Evolutionary conservation across 1,284 basidiomycete genomes (phyloP).

Genomic region (Cystobasidium slooffiae): DNA sequence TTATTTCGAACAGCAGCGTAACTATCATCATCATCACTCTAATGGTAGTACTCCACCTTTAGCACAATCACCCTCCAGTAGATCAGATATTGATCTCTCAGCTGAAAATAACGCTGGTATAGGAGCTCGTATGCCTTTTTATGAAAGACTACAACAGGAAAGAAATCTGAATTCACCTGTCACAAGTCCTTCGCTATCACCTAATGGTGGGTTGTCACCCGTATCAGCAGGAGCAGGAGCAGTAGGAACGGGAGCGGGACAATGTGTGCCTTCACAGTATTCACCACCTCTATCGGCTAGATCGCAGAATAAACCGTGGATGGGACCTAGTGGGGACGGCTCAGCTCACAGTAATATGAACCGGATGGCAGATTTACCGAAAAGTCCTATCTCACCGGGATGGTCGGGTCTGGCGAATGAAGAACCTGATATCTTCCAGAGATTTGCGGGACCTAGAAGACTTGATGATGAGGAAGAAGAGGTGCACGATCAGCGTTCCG

Average conservation of each 20-base stretch:
- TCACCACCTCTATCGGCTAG: constrained; percentile 9
- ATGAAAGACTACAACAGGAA: constrained; percentile 36
- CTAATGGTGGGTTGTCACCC: neutral
- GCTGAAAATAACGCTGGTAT: constrained; percentile 40
- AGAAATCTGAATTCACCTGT: constrained; percentile 3
- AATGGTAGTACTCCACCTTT: neutral
- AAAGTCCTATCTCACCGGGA: constrained; percentile 26
- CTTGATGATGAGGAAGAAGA: neutral
- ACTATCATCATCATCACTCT: neutral
- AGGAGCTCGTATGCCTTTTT: constrained; percentile 40
- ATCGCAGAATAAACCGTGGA: neutral
- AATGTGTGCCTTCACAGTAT: neutral
- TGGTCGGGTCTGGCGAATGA: constrained; percentile 28
- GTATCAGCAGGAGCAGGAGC: neutral
- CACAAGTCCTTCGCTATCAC: neutral
- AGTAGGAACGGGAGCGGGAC: neutral
- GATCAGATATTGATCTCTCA: constrained; percentile 4
- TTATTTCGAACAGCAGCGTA: neutral
- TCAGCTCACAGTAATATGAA: neutral
- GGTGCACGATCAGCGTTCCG: neutral
- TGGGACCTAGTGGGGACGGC: neutral
- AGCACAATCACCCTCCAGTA: constrained; percentile 23
- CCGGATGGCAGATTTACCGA: neutral
- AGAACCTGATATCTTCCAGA: neutral
- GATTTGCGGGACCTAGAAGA: neutral